Percentiles rank a stretch among this genome's conserved stretches.
Conservation (phyloP, 1,284 basidiomycete species). For the Rhodotorula sp. region DNA sequence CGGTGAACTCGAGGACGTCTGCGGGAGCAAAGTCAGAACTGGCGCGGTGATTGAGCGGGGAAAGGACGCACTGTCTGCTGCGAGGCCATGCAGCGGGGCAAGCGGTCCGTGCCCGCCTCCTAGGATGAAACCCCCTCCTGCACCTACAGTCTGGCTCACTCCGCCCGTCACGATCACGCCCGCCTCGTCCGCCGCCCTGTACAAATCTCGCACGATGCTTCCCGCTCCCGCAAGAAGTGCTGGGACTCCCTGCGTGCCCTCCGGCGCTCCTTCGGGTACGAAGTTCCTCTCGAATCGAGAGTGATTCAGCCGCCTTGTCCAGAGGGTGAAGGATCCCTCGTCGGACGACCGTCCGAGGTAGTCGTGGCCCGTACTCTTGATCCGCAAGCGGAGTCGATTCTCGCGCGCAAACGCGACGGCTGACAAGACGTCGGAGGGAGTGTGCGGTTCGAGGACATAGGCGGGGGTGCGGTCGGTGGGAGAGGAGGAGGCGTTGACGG, state of each 20-base stretch:
- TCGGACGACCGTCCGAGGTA: constrained; percentile 24
- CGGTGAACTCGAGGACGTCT: constrained; percentile 30
- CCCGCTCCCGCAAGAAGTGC: constrained; percentile 17
- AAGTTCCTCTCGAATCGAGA: background rate
- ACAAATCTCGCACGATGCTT: constrained; percentile 5
- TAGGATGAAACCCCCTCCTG: constrained; percentile 9
- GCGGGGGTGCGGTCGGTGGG: constrained; percentile 14
- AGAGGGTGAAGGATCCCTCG: constrained; percentile 22
- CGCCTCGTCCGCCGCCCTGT: constrained; percentile 22
- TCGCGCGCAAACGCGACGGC: constrained; percentile 15
- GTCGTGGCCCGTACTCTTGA: constrained; percentile 34
- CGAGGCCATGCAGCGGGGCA: constrained; percentile 13
- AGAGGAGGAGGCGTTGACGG: background rate
- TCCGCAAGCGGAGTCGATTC: constrained; percentile 20
- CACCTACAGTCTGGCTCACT: constrained; percentile 21
- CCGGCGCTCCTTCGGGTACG: constrained; percentile 12
- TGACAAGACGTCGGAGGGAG: constrained; percentile 7
- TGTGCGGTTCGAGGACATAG: constrained; percentile 18
- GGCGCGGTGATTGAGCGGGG: background rate
- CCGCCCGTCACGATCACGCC: constrained; percentile 19
- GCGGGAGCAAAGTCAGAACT: background rate
- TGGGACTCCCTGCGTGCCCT: background rate
- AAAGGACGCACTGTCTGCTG: constrained; percentile 20
- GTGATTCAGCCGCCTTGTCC: constrained; percentile 13
- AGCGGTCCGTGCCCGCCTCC: constrained; percentile 29